Percentiles rank a stretch among this genome's conserved stretches.
phyloP scores from a whole-genome alignment of 2,329 filamentous ascomycete genomes.

The Pseudogymnoascus sp. region DNA sequence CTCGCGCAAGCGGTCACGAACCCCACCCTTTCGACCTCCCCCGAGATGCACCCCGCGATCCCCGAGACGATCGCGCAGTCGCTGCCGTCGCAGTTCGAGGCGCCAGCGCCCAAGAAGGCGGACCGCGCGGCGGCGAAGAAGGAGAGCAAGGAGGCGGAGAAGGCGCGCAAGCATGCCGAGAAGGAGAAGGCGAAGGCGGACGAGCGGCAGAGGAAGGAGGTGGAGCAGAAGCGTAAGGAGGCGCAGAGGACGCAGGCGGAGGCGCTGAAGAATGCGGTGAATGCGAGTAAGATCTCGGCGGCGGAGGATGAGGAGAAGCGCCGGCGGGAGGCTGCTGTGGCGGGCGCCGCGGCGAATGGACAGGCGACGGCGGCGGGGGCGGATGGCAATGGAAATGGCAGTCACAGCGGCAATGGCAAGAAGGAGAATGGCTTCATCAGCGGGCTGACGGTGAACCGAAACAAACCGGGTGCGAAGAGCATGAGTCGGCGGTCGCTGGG shows the following conservation, averaged over 20 bases:
- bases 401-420: neutral
- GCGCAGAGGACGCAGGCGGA: constrained; percentile 40
- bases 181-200: constrained; percentile 37
- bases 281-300: constrained; percentile 44
- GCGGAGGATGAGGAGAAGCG: constrained; percentile 49
- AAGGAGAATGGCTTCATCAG: constrained; percentile 43
- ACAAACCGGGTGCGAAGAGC: constrained; percentile 66
- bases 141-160: constrained; percentile 48
- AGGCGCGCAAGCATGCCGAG: constrained; percentile 28
- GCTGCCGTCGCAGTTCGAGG: constrained; percentile 11
- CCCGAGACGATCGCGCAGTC: neutral
- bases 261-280: constrained; percentile 50
- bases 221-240: constrained; percentile 29
- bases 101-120: neutral
- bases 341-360: constrained; percentile 1
- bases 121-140: constrained; percentile 44
- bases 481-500: constrained; percentile 68
- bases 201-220: constrained; percentile 32
- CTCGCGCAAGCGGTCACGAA: constrained; percentile 61
- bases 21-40: constrained; percentile 32
- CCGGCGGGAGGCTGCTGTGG: constrained; percentile 43
- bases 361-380: neutral
- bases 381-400: neutral
- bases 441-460: constrained; percentile 34
- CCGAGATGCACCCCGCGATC: neutral